Conservation (phyloP, 441 rosid genomes). For the Adansonia rubrostipa region DNA sequence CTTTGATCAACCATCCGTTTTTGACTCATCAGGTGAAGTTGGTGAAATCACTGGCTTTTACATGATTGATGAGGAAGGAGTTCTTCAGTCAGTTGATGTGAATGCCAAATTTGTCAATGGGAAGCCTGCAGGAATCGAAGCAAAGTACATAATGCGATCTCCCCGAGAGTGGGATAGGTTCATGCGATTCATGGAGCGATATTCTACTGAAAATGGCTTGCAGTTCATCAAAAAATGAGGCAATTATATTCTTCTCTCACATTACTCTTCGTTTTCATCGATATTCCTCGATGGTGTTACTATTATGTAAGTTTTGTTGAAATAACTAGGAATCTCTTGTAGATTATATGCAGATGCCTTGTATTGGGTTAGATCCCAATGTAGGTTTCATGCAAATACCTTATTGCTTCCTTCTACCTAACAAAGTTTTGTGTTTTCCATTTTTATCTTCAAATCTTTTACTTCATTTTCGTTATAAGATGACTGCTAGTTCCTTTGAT, state of each 20-base stretch:
- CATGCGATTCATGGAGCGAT: constrained; percentile 98
- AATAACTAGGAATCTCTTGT: constrained; percentile 18
- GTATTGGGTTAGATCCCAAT: constrained; percentile 1
- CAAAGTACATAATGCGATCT: constrained; percentile 77
- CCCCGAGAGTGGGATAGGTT: constrained; percentile 94
- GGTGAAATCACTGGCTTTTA: constrained; percentile 94
- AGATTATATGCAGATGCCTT: constrained; percentile 9
- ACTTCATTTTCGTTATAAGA: background rate
- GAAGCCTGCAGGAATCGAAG: constrained; percentile 82
- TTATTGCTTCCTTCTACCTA: constrained; percentile 11
- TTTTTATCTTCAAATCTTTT: background rate
- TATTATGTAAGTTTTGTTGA: constrained; percentile 12
- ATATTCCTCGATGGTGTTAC: constrained; percentile 15
- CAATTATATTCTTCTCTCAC: constrained; percentile 33
- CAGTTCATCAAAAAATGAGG: constrained; percentile 80
- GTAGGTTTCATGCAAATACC: constrained; percentile 11
- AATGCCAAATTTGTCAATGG: constrained; percentile 91
- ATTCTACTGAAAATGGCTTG: constrained; percentile 82
- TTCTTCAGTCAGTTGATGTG: constrained; percentile 88
- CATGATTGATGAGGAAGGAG: constrained; percentile 96
- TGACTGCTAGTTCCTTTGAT: constrained; percentile 16
- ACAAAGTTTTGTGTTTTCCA: constrained; percentile 20
- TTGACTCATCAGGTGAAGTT: constrained; percentile 82
- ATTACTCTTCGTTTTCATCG: constrained; percentile 11
- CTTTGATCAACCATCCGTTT: constrained; percentile 89